A percentile compares a stretch with the other conserved stretches of the same genome.
Conservation (phyloP, 1,284 basidiomycete genomes). For the Pyrrhoderma noxium region DNA sequence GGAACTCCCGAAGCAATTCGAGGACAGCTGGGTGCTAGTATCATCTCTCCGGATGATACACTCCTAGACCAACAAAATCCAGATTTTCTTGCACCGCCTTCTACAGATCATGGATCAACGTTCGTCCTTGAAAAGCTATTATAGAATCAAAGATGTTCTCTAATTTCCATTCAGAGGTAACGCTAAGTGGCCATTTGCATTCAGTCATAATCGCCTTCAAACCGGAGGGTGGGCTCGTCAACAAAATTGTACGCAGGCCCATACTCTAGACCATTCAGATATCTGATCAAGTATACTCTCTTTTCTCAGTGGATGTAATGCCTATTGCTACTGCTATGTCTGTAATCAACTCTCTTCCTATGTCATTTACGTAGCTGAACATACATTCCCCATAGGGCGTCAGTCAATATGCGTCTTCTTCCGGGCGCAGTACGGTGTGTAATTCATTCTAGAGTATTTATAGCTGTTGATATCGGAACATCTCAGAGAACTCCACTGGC, state of each 20-base stretch:
- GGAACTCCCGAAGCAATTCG: constrained; percentile 31
- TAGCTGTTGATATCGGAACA: not conserved
- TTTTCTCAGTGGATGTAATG: constrained; percentile 41
- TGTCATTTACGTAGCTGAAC: not conserved
- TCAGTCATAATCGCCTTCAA: constrained; percentile 63
- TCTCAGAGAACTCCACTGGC: constrained; percentile 69
- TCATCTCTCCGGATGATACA: constrained; percentile 52
- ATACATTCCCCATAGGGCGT: constrained; percentile 37
- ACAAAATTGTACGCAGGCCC: constrained; percentile 44
- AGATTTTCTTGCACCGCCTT: constrained; percentile 56
- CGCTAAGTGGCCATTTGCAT: constrained; percentile 64
- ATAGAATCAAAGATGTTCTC: not conserved
- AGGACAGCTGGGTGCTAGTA: constrained; percentile 23
- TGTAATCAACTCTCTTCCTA: constrained; percentile 15
- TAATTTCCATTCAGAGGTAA: constrained; percentile 34
- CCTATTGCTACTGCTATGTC: constrained; percentile 48
- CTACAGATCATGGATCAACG: constrained; percentile 59
- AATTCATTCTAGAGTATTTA: not conserved
- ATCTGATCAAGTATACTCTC: no score
- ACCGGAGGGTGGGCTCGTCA: constrained; percentile 70
- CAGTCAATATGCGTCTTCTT: constrained; percentile 65
- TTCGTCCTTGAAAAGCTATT: constrained; percentile 28
- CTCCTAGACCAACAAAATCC: constrained; percentile 49
- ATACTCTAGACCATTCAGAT: no score
- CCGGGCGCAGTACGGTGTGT: constrained; percentile 54